A percentile compares a stretch with the other conserved stretches of the same genome.
Conservation (phyloP, 306 rosid species). For the Corylus americana region DNA sequence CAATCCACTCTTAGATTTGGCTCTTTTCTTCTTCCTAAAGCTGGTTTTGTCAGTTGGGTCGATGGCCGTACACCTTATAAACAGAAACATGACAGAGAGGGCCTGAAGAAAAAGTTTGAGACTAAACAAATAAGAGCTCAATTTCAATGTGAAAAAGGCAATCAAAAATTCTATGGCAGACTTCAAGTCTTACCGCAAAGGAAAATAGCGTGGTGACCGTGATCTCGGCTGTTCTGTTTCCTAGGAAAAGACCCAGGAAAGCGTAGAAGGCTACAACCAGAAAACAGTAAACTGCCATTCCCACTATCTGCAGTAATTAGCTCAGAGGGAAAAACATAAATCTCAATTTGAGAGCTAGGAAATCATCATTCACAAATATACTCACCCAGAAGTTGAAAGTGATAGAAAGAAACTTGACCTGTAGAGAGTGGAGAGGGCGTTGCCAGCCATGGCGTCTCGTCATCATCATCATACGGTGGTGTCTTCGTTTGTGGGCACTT, state of each 20-base stretch:
- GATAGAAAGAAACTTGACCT: slow-evolving; percentile 42
- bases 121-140: not conserved
- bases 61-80: slow-evolving; percentile 79
- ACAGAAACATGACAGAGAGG: slow-evolving; percentile 61
- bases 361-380: not conserved
- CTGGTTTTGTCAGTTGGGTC: slow-evolving; percentile 85
- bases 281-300: slow-evolving; percentile 61
- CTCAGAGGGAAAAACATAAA: not conserved
- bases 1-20: slow-evolving; percentile 27
- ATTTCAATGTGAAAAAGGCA: not conserved
- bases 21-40: slow-evolving; percentile 45
- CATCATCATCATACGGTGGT: slow-evolving; percentile 10
- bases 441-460: slow-evolving; percentile 98
- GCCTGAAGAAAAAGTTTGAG: slow-evolving; percentile 41
- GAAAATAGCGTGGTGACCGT: slow-evolving; percentile 58
- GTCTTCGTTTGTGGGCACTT: not conserved
- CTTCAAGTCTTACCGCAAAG: slow-evolving; percentile 42
- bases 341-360: not conserved
- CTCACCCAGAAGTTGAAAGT: not conserved
- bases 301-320: slow-evolving; percentile 60
- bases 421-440: slow-evolving; percentile 86
- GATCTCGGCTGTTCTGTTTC: slow-evolving; percentile 62
- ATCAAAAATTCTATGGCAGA: not conserved
- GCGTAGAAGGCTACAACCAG: slow-evolving; percentile 71
- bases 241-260: slow-evolving; percentile 81